Base-by-base conservation (phyloP, 768 basidiomycete species). In the Paxillus involutus region DNA sequence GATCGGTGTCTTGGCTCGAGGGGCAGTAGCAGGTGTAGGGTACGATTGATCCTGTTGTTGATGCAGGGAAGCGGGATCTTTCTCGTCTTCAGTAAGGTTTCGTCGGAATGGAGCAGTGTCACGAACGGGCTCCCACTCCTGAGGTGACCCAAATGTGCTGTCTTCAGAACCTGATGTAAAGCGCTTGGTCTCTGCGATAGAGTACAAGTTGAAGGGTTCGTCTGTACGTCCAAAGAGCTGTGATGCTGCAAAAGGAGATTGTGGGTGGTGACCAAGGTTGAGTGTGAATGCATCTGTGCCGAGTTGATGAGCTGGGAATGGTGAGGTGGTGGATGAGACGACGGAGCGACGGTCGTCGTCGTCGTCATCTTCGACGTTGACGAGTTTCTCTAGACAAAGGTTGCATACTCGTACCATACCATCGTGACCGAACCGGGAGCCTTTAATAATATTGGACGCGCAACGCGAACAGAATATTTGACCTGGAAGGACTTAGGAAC, bases 381-480 rank as follows among this genome's bases (percentile, higher is more conserved):
- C 88, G 52, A 95, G 82, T 71, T 94, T 94, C 59, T 91, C 88
- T n/a, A 96, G 77, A 69, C 96, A 98, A 13, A 97, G 76, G 62
- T 98, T 98, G 73, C 97, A 99, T 9, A 97, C 89, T 51, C 97
- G 84, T 48, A 99, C 82, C 83, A 91, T 91, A n/a, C 94, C 94
- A 49, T 96, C 89, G 56, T 93, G 88, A 4, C 95, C 94, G 64
- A 97, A 98, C 7, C 94, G 85, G 12, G 86, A 80, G 14, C 94
- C 95, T 60, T 94, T 95, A 71, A 98, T 94, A 60, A 97, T 89
- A 63, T 97, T 96, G 30, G 94, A 95, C 3, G 97, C 94, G 70
- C 97, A 99, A 9, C 94, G 84, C 32, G 92, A 93, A 71, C 97
- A 99, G 68, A 98, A 99, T 68, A 99, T 95, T 71, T 97, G 95